These are phyloP conservation scores for Fusarium illudens DNA, from an alignment of 2,329 filamentous ascomycete species.

Conservation along the genomic window DNA sequence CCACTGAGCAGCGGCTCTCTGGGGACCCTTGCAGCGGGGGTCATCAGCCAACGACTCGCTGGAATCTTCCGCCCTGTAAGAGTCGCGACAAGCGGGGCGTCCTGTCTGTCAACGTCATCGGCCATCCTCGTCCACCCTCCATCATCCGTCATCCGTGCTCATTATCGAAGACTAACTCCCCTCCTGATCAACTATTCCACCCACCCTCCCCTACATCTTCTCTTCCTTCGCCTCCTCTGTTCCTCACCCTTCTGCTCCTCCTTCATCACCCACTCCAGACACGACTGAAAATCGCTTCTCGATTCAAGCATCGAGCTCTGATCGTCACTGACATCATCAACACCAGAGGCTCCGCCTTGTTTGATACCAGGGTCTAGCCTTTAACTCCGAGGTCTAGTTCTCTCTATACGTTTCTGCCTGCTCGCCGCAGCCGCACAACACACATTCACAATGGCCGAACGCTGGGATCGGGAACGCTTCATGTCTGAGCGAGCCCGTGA, in stretches of 20 bases:
- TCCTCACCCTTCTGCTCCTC: constrained; percentile 8
- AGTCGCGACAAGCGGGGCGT: constrained; percentile 35
- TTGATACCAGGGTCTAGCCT: background rate
- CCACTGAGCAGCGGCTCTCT: background rate
- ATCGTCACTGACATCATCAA: constrained; percentile 6
- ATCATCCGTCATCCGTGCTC: constrained; percentile 33
- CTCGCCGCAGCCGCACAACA: constrained; percentile 16
- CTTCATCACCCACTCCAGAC: constrained; percentile 10
- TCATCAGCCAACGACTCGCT: constrained; percentile 33
- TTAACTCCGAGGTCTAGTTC: background rate
- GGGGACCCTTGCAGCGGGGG: constrained; percentile 27
- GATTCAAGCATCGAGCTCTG: background rate
- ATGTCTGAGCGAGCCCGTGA: constrained; percentile 50
- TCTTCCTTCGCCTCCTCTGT: constrained; percentile 11
- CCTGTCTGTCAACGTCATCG: constrained; percentile 41
- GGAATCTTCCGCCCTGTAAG: constrained; percentile 34
- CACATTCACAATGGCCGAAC: constrained; percentile 44
- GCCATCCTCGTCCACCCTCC: constrained; percentile 29
- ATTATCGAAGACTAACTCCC: constrained; percentile 22
- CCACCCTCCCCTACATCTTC: constrained; percentile 34
- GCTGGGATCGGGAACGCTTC: constrained; percentile 66
- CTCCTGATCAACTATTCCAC: constrained; percentile 36
- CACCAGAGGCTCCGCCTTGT: constrained; percentile 5
- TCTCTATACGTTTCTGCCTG: constrained; percentile 17
- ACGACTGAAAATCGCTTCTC: constrained; percentile 10